phyloP scores from a whole-genome alignment of 371 early-diverging fungal genomes.

The Sporodiniella umbellata region DNA sequence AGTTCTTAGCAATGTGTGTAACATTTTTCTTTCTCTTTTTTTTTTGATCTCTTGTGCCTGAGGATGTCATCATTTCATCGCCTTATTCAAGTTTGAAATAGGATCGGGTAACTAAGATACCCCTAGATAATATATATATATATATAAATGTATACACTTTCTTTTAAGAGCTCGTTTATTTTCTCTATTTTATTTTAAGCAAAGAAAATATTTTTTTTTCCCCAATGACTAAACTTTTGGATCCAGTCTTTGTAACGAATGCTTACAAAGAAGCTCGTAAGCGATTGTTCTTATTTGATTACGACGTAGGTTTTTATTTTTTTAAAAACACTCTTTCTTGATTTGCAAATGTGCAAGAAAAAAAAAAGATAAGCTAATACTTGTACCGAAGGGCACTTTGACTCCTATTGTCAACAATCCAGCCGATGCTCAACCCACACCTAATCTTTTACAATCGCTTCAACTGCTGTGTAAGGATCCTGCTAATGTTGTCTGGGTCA shows the following conservation, averaged over 20 bases:
- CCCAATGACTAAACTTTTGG: conserved; percentile 7
- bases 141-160: not conserved
- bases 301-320: conserved; percentile 16
- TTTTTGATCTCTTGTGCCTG: too few species aligned
- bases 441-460: conserved; percentile 65
- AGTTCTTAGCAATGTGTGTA: too few species aligned
- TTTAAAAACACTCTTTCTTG: not conserved
- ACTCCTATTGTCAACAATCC: conserved; percentile 79
- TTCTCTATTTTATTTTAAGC: conserved; percentile 5
- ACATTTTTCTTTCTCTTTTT: too few species aligned
- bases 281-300: conserved; percentile 24
- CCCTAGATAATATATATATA: too few species aligned
- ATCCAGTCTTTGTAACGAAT: conserved; percentile 7
- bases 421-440: conserved; percentile 69
- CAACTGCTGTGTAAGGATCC: conserved; percentile 68
- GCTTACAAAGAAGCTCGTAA: conserved; percentile 15
- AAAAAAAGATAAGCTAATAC: conserved; percentile 1
- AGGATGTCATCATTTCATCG: too few species aligned
- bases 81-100: too few species aligned
- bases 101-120: too few species aligned
- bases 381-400: conserved; percentile 65
- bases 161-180: not conserved
- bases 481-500: conserved; percentile 84
- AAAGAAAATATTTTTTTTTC: too few species aligned
- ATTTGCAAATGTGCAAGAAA: too few species aligned